These are phyloP conservation scores for Phyllosticta paracitricarpa DNA, from an alignment of 2,329 filamentous ascomycete species.

Conservation along the genomic window DNA sequence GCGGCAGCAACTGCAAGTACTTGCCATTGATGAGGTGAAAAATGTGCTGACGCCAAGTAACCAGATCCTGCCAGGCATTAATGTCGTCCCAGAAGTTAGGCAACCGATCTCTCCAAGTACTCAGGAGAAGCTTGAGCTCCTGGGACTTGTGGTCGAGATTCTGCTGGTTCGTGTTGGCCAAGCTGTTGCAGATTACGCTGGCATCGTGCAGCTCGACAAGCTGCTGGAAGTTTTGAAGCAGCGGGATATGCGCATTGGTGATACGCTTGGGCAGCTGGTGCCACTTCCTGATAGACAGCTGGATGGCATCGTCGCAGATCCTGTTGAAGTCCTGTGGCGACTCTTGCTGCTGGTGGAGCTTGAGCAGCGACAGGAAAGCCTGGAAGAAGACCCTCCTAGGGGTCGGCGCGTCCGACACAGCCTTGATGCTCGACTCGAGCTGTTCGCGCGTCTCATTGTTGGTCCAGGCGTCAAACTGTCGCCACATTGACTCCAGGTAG, in stretches of 20 bases:
- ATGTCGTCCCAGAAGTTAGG: slow-evolving; percentile 99
- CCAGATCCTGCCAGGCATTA: slow-evolving; percentile 96
- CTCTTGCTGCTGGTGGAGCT: slow-evolving; percentile 85
- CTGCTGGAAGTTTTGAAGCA: slow-evolving; percentile 96
- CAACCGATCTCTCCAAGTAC: slow-evolving; percentile 88
- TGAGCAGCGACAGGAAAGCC: slow-evolving; percentile 92
- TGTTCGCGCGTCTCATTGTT: slow-evolving; percentile 77
- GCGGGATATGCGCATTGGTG: slow-evolving; percentile 88
- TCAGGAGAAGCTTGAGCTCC: slow-evolving; percentile 86
- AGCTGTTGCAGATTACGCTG: slow-evolving; percentile 87
- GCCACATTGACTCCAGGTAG: slow-evolving; percentile 89
- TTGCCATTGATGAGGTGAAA: slow-evolving; percentile 95
- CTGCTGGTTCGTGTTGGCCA: slow-evolving; percentile 69
- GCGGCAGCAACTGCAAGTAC: slow-evolving; percentile 76
- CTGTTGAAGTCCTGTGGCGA: slow-evolving; percentile 70
- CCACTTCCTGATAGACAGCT: slow-evolving; percentile 96
- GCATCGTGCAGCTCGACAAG: slow-evolving; percentile 95
- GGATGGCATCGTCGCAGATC: slow-evolving; percentile 92
- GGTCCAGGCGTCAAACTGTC: slow-evolving; percentile 91
- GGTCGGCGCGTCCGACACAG: slow-evolving; percentile 93
- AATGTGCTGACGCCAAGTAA: slow-evolving; percentile 99
- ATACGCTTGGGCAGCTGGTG: slow-evolving; percentile 91
- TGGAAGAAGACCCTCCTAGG: slow-evolving; percentile 94
- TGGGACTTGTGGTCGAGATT: slow-evolving; percentile 93
- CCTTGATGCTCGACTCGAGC: slow-evolving; percentile 87